Base-by-base conservation (phyloP, 2,329 filamentous ascomycete species). In the Ascochyta koolunga region DNA sequence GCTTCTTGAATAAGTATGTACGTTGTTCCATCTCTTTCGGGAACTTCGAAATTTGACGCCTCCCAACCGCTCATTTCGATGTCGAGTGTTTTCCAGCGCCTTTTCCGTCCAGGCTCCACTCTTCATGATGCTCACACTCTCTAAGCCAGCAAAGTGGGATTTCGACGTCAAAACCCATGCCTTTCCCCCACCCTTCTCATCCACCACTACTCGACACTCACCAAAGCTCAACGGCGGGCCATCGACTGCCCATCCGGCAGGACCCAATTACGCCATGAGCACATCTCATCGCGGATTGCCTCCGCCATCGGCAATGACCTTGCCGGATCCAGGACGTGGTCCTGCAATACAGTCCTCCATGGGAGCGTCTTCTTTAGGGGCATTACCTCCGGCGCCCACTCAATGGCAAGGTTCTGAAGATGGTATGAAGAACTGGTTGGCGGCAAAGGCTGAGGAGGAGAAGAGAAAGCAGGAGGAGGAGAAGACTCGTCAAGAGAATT, bases 401-500 rank as follows among this genome's bases (percentile, higher is more conserved):
- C 77, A 79, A 69, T 82, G 78, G 79, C 78, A 80, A 65, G 76
- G 77, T 49, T 74, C 80, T 36, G 80, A 82, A 59, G 80, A 82
- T 45, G 77, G 77, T 18, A 81, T 80, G 76, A 78, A 79, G 55
- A 79, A 78, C 49, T 82, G 80, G 79, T 70, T 82, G 19, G 69
- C 72, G 10, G 78, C 79, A 18, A 82, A 81, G 67, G 76, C 79
- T 15, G 81, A 83, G 66, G 81, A 83, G 67, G 80, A 83, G 56
- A 79, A 76, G 69, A 74, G 79, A 53, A 80, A 78, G 69, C 79
- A 82, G 70, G 81, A 83, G 66, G 80, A 82, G 64, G 80, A 82
- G 60, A 79, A 75, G 70, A 82, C 80, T 42, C 76, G 77, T 56
- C 81, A 83, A 65, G 80, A 82, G 63, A 73, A 71, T 16, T 68